Evolutionary conservation across 2,329 filamentous ascomycete genomes (phyloP).

Genomic region (Diaporthe sp.): DNA sequence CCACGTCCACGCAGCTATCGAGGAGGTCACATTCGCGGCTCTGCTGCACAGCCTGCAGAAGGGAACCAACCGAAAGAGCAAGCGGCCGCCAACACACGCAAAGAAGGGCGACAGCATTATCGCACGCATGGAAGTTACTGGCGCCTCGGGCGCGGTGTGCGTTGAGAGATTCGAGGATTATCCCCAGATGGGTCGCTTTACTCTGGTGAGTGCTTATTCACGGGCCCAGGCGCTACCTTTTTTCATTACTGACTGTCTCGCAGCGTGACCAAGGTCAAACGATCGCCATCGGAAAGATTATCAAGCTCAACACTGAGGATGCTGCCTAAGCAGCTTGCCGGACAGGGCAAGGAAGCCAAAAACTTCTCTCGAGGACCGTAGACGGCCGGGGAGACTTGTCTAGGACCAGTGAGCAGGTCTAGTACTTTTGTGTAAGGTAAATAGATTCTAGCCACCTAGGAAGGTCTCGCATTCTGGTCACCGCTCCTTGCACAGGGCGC

Average conservation of each 20-base stretch:
- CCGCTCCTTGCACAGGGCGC: neutral
- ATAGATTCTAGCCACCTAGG: constrained; percentile 21
- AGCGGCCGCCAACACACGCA: constrained; percentile 91
- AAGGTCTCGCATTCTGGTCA: neutral
- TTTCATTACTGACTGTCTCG: constrained; percentile 42
- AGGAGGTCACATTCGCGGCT: constrained; percentile 92
- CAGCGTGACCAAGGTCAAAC: constrained; percentile 83
- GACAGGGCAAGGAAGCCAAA: no score
- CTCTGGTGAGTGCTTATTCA: constrained; percentile 66
- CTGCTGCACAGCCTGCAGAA: constrained; percentile 96
- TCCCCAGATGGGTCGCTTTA: constrained; percentile 92
- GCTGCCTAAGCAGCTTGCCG: constrained; percentile 41
- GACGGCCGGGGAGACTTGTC: neutral
- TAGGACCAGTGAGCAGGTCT: neutral
- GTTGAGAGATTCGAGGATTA: constrained; percentile 97
- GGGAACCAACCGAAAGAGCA: constrained; percentile 93
- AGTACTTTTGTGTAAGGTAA: neutral
- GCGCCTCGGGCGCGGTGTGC: constrained; percentile 88
- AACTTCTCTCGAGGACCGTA: neutral
- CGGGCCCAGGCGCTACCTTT: constrained; percentile 40
- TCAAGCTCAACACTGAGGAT: constrained; percentile 76
- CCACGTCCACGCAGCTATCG: constrained; percentile 96
- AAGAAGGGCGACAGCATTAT: constrained; percentile 88
- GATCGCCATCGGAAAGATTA: constrained; percentile 99
- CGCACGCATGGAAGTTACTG: constrained; percentile 88